phyloP scores from a whole-genome alignment of 495 filamentous ascomycete genomes.

The Penicillium daleae region DNA sequence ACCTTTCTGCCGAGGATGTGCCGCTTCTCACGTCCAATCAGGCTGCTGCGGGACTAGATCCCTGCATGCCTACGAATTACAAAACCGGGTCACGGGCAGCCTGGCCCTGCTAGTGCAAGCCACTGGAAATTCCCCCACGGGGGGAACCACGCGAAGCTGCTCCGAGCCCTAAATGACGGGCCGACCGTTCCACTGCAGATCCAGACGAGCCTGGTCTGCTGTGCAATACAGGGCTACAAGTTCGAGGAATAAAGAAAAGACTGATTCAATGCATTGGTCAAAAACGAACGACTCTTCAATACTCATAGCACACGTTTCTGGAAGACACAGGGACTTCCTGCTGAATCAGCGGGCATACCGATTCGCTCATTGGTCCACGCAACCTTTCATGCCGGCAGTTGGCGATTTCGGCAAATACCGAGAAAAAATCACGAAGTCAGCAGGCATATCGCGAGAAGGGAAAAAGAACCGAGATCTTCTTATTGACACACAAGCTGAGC shows the following conservation, averaged over 20 bases:
- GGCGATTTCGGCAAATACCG: constrained; percentile 10
- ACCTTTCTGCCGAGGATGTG: constrained; percentile 21
- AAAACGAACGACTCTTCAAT: not conserved
- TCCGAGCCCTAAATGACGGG: constrained; percentile 13
- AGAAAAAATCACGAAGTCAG: not conserved
- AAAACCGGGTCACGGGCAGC: not conserved
- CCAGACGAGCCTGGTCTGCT: not conserved
- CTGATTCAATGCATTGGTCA: not conserved
- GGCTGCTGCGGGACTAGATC: not conserved
- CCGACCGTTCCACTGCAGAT: constrained; percentile 13
- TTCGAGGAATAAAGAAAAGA: not conserved
- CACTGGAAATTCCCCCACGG: constrained; percentile 26
- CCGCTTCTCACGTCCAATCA: constrained; percentile 10
- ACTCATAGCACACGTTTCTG: not conserved
- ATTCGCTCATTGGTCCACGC: constrained; percentile 8
- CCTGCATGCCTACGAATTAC: constrained; percentile 6
- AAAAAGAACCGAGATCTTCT: not conserved
- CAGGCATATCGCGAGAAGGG: not conserved
- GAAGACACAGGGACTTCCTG: not conserved
- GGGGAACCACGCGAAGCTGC: constrained; percentile 6
- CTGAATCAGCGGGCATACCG: constrained; percentile 8
- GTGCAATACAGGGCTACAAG: not conserved
- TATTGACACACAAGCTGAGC: constrained; percentile 22
- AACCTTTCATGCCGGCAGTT: constrained; percentile 12
- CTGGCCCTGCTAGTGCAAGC: constrained; percentile 14